These are phyloP conservation scores for Malus hybrid DNA, from an alignment of 331 rosid species.

Conservation along the genomic window DNA sequence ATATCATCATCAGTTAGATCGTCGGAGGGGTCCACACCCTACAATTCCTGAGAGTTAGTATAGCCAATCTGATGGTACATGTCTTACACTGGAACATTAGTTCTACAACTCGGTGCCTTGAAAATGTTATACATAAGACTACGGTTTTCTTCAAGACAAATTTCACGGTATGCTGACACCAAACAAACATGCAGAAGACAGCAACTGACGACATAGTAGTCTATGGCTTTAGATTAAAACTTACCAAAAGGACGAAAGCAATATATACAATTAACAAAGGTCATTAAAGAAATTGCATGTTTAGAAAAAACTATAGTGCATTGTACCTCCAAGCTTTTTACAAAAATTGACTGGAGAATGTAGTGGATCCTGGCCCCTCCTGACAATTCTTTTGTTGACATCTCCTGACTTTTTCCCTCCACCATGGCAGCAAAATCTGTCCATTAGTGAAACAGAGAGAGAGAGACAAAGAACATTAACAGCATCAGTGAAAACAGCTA, in stretches of 20 bases:
- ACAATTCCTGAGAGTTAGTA: constrained; percentile 4
- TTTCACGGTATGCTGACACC: not conserved
- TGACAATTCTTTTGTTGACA: constrained; percentile 29
- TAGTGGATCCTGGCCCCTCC: constrained; percentile 44
- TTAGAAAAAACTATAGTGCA: not conserved
- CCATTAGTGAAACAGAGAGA: not conserved
- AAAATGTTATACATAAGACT: not conserved
- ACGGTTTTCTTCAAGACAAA: not conserved
- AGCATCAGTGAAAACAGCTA: too few species aligned
- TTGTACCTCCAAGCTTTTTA: constrained; percentile 40
- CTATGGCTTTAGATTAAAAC: not conserved
- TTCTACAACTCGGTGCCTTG: not conserved
- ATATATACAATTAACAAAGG: not conserved
- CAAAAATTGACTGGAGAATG: constrained; percentile 41
- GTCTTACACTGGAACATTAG: not conserved
- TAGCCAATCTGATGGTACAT: not conserved
- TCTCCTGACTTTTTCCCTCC: constrained; percentile 33
- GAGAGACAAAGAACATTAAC: not conserved
- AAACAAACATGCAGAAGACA: not conserved
- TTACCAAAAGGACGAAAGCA: not conserved
- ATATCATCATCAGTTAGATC: constrained; percentile 34
- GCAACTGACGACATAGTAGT: not conserved
- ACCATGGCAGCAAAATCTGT: constrained; percentile 35
- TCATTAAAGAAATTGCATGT: not conserved
- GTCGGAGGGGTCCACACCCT: constrained; percentile 43